Evolutionary conservation across 1,139 yeast genomes (phyloP).

Genomic region (Pneumocystis carinii): DNA sequence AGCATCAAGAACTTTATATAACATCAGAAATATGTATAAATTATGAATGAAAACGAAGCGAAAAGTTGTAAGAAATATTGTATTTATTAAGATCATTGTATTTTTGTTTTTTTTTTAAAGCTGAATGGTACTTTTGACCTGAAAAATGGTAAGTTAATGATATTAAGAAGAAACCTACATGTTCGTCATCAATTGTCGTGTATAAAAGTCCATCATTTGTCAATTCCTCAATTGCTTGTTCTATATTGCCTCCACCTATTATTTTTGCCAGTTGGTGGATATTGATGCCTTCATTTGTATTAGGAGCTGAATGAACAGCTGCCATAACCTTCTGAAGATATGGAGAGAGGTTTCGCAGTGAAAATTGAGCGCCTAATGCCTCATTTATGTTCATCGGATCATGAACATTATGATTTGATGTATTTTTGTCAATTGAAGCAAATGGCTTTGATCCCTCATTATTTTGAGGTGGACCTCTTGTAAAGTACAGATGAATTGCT

Average conservation of each 20-base stretch:
- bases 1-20: too few species aligned
- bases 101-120: not conserved
- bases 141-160: not conserved
- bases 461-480: slow-evolving; percentile 13
- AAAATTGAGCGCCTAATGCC: slow-evolving; percentile 1
- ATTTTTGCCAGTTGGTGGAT: slow-evolving; percentile 11
- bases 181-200: slow-evolving; percentile 17
- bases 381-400: not conserved
- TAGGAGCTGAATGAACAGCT: slow-evolving; percentile 9
- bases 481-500: slow-evolving; percentile 33
- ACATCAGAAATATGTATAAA: too few species aligned
- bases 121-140: not conserved
- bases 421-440: not conserved
- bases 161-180: slow-evolving; percentile 8
- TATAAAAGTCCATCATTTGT: slow-evolving; percentile 14
- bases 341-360: slow-evolving; percentile 11
- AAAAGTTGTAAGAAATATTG: too few species aligned
- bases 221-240: slow-evolving; percentile 12
- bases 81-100: not conserved
- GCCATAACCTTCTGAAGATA: slow-evolving; percentile 13
- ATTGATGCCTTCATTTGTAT: slow-evolving; percentile 15
- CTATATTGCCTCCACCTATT: slow-evolving; percentile 8
- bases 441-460: not conserved
- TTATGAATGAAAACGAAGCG: too few species aligned
- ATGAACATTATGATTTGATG: slow-evolving; percentile 2